These are phyloP conservation scores for Penicillium rolfsii DNA, from an alignment of 2,329 filamentous ascomycete genomes.

Conservation along the genomic window DNA sequence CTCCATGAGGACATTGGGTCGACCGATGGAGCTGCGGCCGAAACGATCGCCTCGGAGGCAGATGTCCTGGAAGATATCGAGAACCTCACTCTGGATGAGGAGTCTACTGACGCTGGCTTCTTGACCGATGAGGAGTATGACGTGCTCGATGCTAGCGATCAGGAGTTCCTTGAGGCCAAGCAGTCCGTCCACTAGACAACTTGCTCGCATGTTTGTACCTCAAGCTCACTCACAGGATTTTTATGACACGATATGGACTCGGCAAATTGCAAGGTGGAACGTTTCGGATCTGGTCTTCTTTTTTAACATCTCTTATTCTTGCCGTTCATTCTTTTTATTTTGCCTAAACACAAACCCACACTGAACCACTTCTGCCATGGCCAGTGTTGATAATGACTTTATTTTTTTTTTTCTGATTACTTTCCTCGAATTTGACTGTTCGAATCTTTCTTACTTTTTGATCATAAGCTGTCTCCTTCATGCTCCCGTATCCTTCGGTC, in stretches of 20 bases:
- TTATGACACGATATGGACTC: slow-evolving; percentile 21
- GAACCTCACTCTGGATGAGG: slow-evolving; percentile 57
- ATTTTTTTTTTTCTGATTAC: background rate
- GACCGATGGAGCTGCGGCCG: slow-evolving; percentile 39
- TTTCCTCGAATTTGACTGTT: slow-evolving; percentile 15
- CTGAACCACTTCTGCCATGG: slow-evolving; percentile 25
- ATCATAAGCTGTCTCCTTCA: slow-evolving; percentile 2
- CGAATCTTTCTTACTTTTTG: slow-evolving; percentile 7
- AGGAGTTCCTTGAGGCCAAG: slow-evolving; percentile 68
- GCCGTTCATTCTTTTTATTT: slow-evolving; percentile 6
- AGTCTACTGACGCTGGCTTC: slow-evolving; percentile 68
- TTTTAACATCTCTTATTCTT: background rate
- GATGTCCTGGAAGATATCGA: slow-evolving; percentile 58
- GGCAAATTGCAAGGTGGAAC: slow-evolving; percentile 26
- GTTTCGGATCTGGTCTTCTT: slow-evolving; percentile 9
- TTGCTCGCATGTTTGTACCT: background rate
- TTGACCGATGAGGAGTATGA: slow-evolving; percentile 98
- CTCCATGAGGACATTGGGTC: slow-evolving; percentile 61
- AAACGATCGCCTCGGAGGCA: slow-evolving; percentile 55
- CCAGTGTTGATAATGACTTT: slow-evolving; percentile 23
- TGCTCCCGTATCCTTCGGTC: background rate
- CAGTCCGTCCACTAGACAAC: slow-evolving; percentile 26
- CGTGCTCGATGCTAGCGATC: slow-evolving; percentile 90
- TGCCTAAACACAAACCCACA: background rate
- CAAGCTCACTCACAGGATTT: background rate